These are phyloP conservation scores for Draba incana DNA, from an alignment of 345 rosid genomes.

Conservation along the genomic window DNA sequence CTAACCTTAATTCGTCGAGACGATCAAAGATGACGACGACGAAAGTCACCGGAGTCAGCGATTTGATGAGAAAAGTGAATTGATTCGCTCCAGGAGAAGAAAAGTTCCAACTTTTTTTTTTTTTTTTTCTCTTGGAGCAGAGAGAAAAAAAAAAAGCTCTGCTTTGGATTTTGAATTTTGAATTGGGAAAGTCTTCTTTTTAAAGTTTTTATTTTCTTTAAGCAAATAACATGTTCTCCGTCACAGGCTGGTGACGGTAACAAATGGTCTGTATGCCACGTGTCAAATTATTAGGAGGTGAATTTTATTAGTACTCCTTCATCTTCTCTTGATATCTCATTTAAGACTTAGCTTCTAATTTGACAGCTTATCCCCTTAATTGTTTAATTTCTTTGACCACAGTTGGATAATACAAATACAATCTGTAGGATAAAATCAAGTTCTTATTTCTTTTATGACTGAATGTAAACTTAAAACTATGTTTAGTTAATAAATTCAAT, in stretches of 20 bases:
- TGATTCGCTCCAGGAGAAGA: conserved; percentile 31
- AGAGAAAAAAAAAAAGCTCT: conserved; percentile 1
- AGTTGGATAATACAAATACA: no score
- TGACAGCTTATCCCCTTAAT: not conserved
- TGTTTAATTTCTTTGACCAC: not conserved
- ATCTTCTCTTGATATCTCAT: not conserved
- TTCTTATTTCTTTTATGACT: not conserved
- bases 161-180: conserved; percentile 28
- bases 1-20: conserved; percentile 24
- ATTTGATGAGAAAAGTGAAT: not conserved
- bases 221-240: conserved; percentile 23
- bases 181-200: conserved; percentile 14
- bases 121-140: conserved; percentile 34
- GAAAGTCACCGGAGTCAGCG: conserved; percentile 26
- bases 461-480: not conserved
- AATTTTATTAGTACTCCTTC: not conserved
- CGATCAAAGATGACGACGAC: conserved; percentile 30
- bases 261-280: conserved; percentile 25
- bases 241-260: conserved; percentile 27
- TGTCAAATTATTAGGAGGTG: not conserved
- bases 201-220: not conserved
- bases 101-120: conserved; percentile 38
- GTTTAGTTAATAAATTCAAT: no score
- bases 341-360: not conserved
- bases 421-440: no score